Base-by-base conservation (phyloP, 306 rosid species). In the Acacia confusa region DNA sequence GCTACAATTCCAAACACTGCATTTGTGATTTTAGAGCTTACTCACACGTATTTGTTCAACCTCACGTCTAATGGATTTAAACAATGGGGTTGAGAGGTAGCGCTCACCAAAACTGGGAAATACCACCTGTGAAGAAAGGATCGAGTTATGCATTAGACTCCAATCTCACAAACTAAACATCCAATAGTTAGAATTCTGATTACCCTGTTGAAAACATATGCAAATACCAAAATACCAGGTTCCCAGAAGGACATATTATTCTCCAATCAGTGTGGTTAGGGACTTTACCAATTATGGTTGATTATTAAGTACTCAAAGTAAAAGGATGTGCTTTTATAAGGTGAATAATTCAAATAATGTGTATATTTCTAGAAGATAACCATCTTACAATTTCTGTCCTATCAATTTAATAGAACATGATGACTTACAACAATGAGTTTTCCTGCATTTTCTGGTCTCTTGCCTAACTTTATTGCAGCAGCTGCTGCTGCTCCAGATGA, bases 401-500 rank as follows among this genome's bases (percentile, higher is more conserved):
- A 76, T 41, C 78, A 43, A 78, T 73, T 53, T 50, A 2, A 5
- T 48, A 52, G 57, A 76, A 41, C 53, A 55, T 53, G 40, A 40
- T 8, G 44, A 83, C 97, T 85, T 78, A 86, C 94, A 76, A 85
- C 92, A 74, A 91, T 90, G 74, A 94, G 96, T 77, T 91, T 92
- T 75, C 94, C 97, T 9, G 89, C 90, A 82, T 88, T 85, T 85
- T 92, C 97, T 20, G 86, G 90, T 86, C 85, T 89, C 85, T 85
- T 91, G 17, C 90, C 98, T 81, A 94, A 24, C 82, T 85, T 88
- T 9, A 94, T 77, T 57, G 92, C 94, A 27, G 93, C 97, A 1
- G 90, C 93, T 1, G 94, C 84, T 1, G 95, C 94, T 34, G 96
- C 96, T 70, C 97, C 93, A 8, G 98, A 92, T 61, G 98, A 94